Base-by-base conservation (phyloP, 352 stramenopile species). In the Pythium guiyangense region DNA sequence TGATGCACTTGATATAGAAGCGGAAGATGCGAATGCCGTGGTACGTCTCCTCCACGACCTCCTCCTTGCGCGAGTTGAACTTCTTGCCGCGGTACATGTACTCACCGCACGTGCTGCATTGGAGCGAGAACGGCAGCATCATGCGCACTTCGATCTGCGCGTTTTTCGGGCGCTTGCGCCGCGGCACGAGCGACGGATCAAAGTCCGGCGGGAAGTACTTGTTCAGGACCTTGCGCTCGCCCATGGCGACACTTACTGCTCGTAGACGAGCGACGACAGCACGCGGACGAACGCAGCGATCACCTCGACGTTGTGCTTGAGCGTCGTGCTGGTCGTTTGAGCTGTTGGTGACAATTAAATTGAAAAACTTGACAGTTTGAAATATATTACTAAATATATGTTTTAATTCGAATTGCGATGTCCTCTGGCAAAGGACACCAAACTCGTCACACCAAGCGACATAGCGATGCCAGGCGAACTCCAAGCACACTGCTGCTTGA, bases 151-250 rank as follows among this genome's bases (percentile, higher is more conserved):
- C 86, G 14, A 98, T 88, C 64, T 97, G 93, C 81, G 98, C 94
- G 67, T 98, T 98, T 71, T 97, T 93, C 42, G 88, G 84, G 29
- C 92, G 94, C 71, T 98, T 98, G 29, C 86, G 81, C 11, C 89
- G 78, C 9, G 96, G 96, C 52, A 99, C 84, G 49, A 99, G 82
- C 59, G 86, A 90, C 53, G 96, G 96, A 84, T 99, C 97, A 70
- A 99, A 99, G 77, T 99, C 96, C 64, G 96, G 86, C 12, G 96
- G 96, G 79, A 99, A 98, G 79, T 99, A 99, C 75, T 99, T 99
- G 85, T 99, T 99, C 27, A 99, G 77, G 51, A 99, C 97, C 80
- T 99, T 99, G 60, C 97, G 92, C 80, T 99, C 97, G 66, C 97
- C 97, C 97, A 99, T 99, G 56, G 18, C 22, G 31, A 37, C 31